Base-by-base conservation (phyloP, 108 stramenopile genomes). In the Nitzschia putrida region DNA sequence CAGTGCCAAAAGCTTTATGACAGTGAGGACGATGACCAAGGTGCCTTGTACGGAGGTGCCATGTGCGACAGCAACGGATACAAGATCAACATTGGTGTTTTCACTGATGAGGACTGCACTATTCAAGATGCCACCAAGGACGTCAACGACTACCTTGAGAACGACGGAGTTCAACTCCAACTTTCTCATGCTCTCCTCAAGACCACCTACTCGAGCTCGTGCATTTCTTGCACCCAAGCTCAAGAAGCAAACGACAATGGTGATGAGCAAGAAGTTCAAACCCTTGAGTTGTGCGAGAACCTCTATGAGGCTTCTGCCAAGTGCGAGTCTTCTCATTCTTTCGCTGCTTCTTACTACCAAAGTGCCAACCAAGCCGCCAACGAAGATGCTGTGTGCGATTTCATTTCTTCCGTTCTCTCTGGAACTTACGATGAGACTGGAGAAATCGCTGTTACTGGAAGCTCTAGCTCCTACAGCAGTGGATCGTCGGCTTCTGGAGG, bases 1-100 rank as follows among this genome's bases (percentile, higher is more conserved):
- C 75, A 83, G 56, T 94, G 93, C 52, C 73, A 85, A 51, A 29
- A 68, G 71, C 77, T 94, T 67, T 85, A 86, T 66, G 77, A 80
- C 58, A 71, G 69, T 11, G 78, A 87, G 40, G 84, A 90, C 39
- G 87, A 94, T 70, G 77, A 65, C 53, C 65, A 72, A 38, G 37
- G 50, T 0, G 79, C 72, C 47, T 80, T 89, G 44, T 95, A 80
- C 50, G 90, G 88, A 47, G 93, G 87, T 26, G 85, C 90, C 51
- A 73, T 88, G 61, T 88, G 93, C 63, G 81, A 89, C 37, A 75
- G 73, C 51, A 39, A 41, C 26, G 90, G 93, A 71, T 64, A 64
- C 76, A 88, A 91, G 66, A 91, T 94, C 77, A 91, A 91, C 76
- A 91, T 94, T 76, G 93, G 88, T 76, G 79, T 94, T 55, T 94